Evolutionary conservation across 163 green algal genomes (phyloP), one percentile per base, ranked within the genome.

Genomic region (Scenedesmus sp.): DNA sequence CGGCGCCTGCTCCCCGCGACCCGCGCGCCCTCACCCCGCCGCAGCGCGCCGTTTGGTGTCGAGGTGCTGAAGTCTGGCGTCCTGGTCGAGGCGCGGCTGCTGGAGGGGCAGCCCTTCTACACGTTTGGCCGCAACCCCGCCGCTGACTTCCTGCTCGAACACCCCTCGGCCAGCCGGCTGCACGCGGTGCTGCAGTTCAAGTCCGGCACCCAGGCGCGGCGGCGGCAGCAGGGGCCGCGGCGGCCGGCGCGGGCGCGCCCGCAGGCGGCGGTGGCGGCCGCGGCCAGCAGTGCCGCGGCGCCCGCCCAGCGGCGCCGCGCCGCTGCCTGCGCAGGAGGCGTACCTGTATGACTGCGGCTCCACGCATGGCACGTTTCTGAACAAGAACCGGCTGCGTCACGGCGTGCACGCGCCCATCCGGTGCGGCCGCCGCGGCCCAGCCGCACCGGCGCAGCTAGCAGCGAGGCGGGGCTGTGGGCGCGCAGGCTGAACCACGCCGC

Each of bases 291-390:
- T n/a, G n/a, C n/a, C n/a, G n/a, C n/a, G n/a, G n/a, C n/a, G n/a
- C n/a, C n/a, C n/a, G n/a, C n/a, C n/a, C n/a, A n/a, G n/a, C n/a
- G n/a, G n/a, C n/a, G n/a, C n/a, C n/a, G n/a, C n/a, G n/a, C n/a
- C n/a, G n/a, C n/a, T n/a, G n/a, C n/a, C n/a, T 47, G 39, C 39
- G 39, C 85, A 82, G 10, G 83, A 83, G 14, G 86, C 86, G 0
- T 98, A 94, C 47, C 34, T 98, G n/a, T 94, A 86, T 57, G 95
- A 98, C 85, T 80, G 84, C 3, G 89, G 88, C 62, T 92, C 72
- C 72, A 95, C 93, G 1, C 95, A 98, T 63, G 94, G 95, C 64
- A 95, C 85, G 9, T 96, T 95, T 70, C 60, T 98, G 2, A 98
- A 98, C 86, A 96, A 97, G 75, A 66, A 87, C 53, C 87, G 87